Evolutionary conservation across 2,329 filamentous ascomycete species (phyloP).

Genomic region (Penicillium polonicum): DNA sequence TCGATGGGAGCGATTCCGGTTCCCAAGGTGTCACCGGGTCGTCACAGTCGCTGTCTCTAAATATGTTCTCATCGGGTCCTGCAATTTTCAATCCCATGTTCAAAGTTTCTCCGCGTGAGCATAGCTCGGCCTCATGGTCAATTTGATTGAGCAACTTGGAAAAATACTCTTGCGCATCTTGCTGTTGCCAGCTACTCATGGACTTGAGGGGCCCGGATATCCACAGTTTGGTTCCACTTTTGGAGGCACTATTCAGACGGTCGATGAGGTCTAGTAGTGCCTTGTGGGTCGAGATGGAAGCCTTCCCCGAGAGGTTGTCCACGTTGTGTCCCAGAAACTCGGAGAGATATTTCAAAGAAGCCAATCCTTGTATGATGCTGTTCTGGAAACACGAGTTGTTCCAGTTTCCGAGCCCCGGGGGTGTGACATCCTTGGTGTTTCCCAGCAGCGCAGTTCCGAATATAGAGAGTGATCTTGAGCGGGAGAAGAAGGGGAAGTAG

Average conservation of each 20-base stretch:
- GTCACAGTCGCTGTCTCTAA: constrained; percentile 24
- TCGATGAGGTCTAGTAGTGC: constrained; percentile 65
- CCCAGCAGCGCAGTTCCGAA: constrained; percentile 50
- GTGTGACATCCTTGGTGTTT: constrained; percentile 32
- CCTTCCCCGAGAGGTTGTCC: constrained; percentile 36
- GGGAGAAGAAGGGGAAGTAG: constrained; percentile 58
- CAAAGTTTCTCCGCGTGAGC: constrained; percentile 46
- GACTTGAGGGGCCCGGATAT: constrained; percentile 78
- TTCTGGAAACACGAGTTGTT: constrained; percentile 99
- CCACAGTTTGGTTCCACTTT: constrained; percentile 77
- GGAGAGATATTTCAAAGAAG: constrained; percentile 69
- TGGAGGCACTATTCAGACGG: constrained; percentile 67
- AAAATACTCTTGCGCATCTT: constrained; percentile 97
- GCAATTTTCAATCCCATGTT: constrained; percentile 43
- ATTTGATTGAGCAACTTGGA: constrained; percentile 84
- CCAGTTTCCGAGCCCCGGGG: constrained; percentile 76
- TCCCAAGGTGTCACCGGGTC: constrained; percentile 10
- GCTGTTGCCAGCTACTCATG: constrained; percentile 93
- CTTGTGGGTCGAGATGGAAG: constrained; percentile 47
- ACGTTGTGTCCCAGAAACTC: constrained; percentile 59
- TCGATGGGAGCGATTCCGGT: constrained; percentile 14
- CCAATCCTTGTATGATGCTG: constrained; percentile 82
- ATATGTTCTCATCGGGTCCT: constrained; percentile 35
- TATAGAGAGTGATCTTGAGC: constrained; percentile 55
- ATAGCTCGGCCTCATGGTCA: constrained; percentile 69